Percentiles rank a stretch among this genome's conserved stretches.
These are phyloP conservation scores for Allodekkera sacchari DNA, from an alignment of 805 yeast genomes.

Conservation along the genomic window DNA sequence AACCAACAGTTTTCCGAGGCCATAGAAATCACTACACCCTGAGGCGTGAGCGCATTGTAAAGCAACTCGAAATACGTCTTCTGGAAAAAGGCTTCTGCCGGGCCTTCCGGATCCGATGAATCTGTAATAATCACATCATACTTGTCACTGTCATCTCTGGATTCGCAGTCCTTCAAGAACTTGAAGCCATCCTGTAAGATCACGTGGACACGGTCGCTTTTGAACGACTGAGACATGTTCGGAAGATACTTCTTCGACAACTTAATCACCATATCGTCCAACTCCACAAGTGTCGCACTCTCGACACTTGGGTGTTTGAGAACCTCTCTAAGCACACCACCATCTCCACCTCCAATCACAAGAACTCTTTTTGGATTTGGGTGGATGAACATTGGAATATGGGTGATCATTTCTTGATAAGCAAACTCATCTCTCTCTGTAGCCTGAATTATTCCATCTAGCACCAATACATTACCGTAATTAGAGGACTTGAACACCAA, in stretches of 20 bases:
- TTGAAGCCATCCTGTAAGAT: constrained; percentile 79
- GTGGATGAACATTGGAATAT: constrained; percentile 74
- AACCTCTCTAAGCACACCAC: constrained; percentile 87
- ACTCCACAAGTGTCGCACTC: constrained; percentile 73
- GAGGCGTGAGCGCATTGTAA: constrained; percentile 48
- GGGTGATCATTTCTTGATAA: constrained; percentile 87
- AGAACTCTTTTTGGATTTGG: constrained; percentile 65
- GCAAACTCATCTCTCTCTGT: constrained; percentile 92
- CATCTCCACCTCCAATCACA: constrained; percentile 95
- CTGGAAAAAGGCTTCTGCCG: constrained; percentile 86
- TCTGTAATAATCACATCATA: constrained; percentile 86
- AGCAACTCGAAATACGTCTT: constrained; percentile 65
- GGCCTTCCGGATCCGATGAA: constrained; percentile 90
- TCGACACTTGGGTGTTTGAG: constrained; percentile 57
- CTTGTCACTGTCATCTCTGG: constrained; percentile 30
- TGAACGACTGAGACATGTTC: constrained; percentile 58
- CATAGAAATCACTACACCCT: constrained; percentile 64
- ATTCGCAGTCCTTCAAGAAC: constrained; percentile 42
- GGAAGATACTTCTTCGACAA: constrained; percentile 69
- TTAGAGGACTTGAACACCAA: constrained; percentile 65
- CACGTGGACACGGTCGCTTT: constrained; percentile 58
- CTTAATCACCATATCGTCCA: constrained; percentile 74
- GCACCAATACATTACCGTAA: constrained; percentile 81
- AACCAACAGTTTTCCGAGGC: constrained; percentile 81
- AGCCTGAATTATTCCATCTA: constrained; percentile 86